Base-by-base conservation (phyloP, 148 eudicot genomes). In the Camellia sinensis region DNA sequence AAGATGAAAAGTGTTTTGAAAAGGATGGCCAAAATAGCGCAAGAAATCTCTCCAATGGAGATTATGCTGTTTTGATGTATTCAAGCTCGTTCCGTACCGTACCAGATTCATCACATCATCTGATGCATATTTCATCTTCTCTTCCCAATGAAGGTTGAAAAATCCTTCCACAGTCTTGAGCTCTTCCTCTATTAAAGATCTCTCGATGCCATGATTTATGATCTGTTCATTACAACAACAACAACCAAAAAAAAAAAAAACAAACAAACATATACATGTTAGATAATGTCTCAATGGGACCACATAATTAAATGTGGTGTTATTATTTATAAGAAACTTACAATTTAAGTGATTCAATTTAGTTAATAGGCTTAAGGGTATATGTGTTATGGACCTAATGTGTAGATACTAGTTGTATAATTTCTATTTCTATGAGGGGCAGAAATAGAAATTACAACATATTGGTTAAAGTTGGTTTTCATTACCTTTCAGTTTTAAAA, bases 11-110 rank as follows among this genome's bases (percentile, higher is more conserved):
- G 4, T 81, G 1, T 45, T 53, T 9, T 53, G 46, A 43, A 70
- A 4, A n/a, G 77, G 84, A 78, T 54, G 73, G 46, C 84, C 81
- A 71, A 77, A 82, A 56, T 82, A 81, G 11, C 84, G 63, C 11
- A 82, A 72, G 56, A 11, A 82, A 80, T 82, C 84, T 14, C 84
- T 82, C 84, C 84, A 82, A 40, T 82, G 84, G n/a, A 77, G 84
- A 10, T 17, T 17, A 73, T 77, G 84, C 29, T 44, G 73, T 59
- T n/a, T 66, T 0, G 81, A 63, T 8, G 84, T 77, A 73, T 82
- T 82, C 56, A 82, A 78, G 21, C 84, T 82, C 7, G 84, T 82
- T 29, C 84, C 84, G 17, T 62, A 78, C 66, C 84, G 21, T 2
- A 77, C 67, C 0, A 81, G 81, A 52, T 67, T 71, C 81, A 82